These are phyloP conservation scores for Nigrospora osmanthi DNA, from an alignment of 2,329 filamentous ascomycete genomes.

Conservation along the genomic window DNA sequence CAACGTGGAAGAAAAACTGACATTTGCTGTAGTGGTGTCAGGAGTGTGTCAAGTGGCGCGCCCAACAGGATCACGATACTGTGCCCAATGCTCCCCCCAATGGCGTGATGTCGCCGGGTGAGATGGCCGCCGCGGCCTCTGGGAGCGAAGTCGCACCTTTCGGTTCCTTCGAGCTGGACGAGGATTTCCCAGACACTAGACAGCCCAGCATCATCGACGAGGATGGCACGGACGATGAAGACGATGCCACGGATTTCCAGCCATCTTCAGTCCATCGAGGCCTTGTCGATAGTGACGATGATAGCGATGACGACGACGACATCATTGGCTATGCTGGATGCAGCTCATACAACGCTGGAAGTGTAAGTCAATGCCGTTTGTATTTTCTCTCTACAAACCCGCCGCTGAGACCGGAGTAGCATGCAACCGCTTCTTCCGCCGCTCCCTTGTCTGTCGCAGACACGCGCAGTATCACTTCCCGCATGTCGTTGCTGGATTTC, in stretches of 20 bases:
- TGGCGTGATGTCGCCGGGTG: conserved; percentile 1
- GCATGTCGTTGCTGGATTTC: too few species aligned
- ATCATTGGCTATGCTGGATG: conserved; percentile 1
- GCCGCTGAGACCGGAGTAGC: not conserved
- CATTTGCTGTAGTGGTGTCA: conserved; percentile 22
- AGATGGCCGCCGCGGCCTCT: not conserved
- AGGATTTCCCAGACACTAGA: not conserved
- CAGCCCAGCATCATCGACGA: not conserved
- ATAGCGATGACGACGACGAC: conserved; percentile 2
- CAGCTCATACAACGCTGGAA: not conserved
- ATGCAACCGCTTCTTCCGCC: not conserved
- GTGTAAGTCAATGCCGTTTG: not conserved
- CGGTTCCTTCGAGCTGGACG: not conserved
- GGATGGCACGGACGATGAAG: not conserved
- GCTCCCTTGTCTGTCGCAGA: too few species aligned
- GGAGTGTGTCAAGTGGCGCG: conserved; percentile 23
- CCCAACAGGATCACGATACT: conserved; percentile 13
- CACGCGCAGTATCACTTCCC: too few species aligned
- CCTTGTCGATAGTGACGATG: not conserved
- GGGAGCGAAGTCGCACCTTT: not conserved
- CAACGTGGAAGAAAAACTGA: not conserved
- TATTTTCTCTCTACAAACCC: too few species aligned
- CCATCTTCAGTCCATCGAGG: not conserved
- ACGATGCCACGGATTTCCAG: too few species aligned
- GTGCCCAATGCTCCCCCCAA: conserved; percentile 13